Evolutionary conservation across 2,329 filamentous ascomycete species (phyloP).

Genomic region (Fusarium fujikuroi): DNA sequence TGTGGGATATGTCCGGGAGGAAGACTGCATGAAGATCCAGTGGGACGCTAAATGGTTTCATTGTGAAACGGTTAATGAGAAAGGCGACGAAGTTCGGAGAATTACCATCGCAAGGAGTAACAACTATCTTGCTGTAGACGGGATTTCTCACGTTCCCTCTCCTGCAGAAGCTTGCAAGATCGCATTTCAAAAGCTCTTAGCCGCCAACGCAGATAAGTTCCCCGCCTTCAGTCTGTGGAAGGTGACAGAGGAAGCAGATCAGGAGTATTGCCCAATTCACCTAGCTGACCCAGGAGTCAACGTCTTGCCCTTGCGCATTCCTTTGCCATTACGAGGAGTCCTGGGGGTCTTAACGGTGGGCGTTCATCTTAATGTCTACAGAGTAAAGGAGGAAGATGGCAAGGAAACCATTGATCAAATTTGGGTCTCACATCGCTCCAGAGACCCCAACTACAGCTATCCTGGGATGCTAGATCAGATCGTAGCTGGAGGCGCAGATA

Average conservation of each 20-base stretch:
- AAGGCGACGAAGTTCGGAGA: not conserved
- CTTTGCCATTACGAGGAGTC: constrained; percentile 49
- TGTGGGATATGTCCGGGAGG: constrained; percentile 35
- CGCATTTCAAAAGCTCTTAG: constrained; percentile 27
- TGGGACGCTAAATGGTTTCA: constrained; percentile 27
- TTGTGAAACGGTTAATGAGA: constrained; percentile 1
- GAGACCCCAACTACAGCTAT: constrained; percentile 44
- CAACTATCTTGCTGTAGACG: not conserved
- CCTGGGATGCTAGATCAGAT: constrained; percentile 51
- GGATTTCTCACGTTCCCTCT: constrained; percentile 21
- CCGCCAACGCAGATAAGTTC: constrained; percentile 40
- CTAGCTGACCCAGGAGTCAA: constrained; percentile 31
- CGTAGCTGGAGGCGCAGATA: constrained; percentile 51
- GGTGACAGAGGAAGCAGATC: constrained; percentile 9
- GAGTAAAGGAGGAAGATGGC: constrained; percentile 38
- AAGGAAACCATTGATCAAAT: constrained; percentile 41
- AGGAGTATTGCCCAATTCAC: constrained; percentile 47
- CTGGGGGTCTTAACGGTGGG: constrained; percentile 52
- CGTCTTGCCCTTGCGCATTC: constrained; percentile 42
- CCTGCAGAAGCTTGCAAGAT: not conserved
- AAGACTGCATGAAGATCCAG: constrained; percentile 16
- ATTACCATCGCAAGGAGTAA: constrained; percentile 17
- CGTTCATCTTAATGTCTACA: constrained; percentile 53
- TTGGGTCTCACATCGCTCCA: constrained; percentile 50
- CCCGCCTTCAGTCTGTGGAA: constrained; percentile 38